Conservation (phyloP, 2,329 filamentous ascomycete genomes). For the Fusarium continuum region DNA sequence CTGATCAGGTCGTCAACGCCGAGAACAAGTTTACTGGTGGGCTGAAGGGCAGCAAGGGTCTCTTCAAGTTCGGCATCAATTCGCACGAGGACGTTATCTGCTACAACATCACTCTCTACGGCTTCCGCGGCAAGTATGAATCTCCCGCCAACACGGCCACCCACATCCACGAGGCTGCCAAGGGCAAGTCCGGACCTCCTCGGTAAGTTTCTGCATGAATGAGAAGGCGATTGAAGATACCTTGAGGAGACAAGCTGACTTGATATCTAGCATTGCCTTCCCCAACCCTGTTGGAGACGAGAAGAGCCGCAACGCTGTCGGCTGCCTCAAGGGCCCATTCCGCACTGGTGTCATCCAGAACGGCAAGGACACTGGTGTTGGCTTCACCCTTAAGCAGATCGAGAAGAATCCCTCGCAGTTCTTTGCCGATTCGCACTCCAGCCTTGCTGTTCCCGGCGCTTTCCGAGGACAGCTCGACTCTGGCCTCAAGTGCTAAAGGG, state of each 20-base stretch:
- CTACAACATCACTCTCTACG: constrained; percentile 61
- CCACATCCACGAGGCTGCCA: constrained; percentile 61
- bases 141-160: constrained; percentile 62
- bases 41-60: constrained; percentile 55
- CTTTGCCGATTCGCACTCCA: constrained; percentile 64
- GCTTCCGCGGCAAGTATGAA: constrained; percentile 60
- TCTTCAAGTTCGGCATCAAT: constrained; percentile 65
- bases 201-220: constrained; percentile 43
- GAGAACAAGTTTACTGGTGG: constrained; percentile 52
- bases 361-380: constrained; percentile 48
- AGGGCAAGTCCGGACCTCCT: constrained; percentile 59
- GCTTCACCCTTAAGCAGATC: constrained; percentile 61
- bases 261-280: constrained; percentile 53
- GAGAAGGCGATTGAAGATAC: background rate
- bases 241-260: constrained; percentile 5
- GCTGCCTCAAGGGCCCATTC: constrained; percentile 53
- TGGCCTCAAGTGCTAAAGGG: constrained; percentile 24
- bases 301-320: constrained; percentile 50
- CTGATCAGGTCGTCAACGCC: constrained; percentile 59
- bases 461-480: constrained; percentile 59
- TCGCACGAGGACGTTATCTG: constrained; percentile 54
- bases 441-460: constrained; percentile 58
- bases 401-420: constrained; percentile 60
- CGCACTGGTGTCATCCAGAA: constrained; percentile 45
- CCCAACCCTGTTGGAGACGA: constrained; percentile 57